A percentile compares a stretch with the other conserved stretches of the same genome.
phyloP scores from a whole-genome alignment of 192 early-diverging fungal genomes.

The Spizellomyces punctatus region DNA sequence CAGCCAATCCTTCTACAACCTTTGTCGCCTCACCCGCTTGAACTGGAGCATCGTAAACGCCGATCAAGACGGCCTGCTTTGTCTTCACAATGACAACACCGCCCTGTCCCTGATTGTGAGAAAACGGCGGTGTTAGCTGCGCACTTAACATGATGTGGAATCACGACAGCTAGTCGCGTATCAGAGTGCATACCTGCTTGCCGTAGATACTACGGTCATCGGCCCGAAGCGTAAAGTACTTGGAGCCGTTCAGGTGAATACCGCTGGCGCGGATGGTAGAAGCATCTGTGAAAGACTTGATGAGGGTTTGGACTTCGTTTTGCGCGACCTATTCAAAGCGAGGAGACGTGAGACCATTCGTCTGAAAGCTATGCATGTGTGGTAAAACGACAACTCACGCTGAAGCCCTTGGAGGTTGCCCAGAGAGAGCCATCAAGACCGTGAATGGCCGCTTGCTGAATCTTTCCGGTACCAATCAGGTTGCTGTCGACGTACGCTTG shows the following conservation, averaged over 20 bases:
- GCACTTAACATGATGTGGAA: not conserved
- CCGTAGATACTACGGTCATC: slow-evolving; percentile 74
- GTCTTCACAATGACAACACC: slow-evolving; percentile 80
- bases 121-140: not conserved
- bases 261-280: slow-evolving; percentile 62
- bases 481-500: slow-evolving; percentile 82
- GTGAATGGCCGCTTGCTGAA: slow-evolving; percentile 73
- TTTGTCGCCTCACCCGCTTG: slow-evolving; percentile 73
- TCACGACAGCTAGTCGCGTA: not conserved
- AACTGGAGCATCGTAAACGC: slow-evolving; percentile 63
- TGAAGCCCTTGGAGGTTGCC: slow-evolving; percentile 76
- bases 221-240: slow-evolving; percentile 74
- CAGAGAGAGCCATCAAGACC: slow-evolving; percentile 81
- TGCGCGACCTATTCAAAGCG: slow-evolving; percentile 45
- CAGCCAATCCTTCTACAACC: slow-evolving; percentile 72
- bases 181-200: slow-evolving; percentile 63
- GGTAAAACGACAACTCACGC: slow-evolving; percentile 49
- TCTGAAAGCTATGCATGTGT: not conserved
- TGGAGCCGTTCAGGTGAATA: slow-evolving; percentile 63
- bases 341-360: not conserved
- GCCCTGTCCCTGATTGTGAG: slow-evolving; percentile 54
- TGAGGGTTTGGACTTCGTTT: slow-evolving; percentile 60
- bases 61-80: slow-evolving; percentile 76
- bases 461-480: slow-evolving; percentile 72
- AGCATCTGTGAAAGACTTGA: slow-evolving; percentile 66